Percentiles rank a stretch among this genome's conserved stretches.
Evolutionary conservation across 345 rosid genomes (phyloP).

Genomic region (Moringa oleifera): DNA sequence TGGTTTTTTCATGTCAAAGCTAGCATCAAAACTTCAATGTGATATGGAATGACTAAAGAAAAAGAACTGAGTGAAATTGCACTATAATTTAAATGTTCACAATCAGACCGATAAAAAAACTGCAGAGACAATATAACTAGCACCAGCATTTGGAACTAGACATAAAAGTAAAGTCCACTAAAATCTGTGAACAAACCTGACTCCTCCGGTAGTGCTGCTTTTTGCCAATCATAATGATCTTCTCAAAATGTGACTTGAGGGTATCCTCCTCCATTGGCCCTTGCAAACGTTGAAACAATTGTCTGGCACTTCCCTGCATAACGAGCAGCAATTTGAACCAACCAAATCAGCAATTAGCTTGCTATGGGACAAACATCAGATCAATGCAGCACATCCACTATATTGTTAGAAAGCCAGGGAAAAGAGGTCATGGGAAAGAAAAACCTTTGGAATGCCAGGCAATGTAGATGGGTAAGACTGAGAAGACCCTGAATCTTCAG

Average conservation of each 20-base stretch:
- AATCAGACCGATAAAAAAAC: too few species aligned
- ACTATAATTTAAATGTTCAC: too few species aligned
- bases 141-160: conserved; percentile 5
- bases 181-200: conserved; percentile 51
- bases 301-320: conserved; percentile 96
- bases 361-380: not conserved
- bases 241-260: conserved; percentile 94
- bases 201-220: conserved; percentile 50
- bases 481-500: conserved; percentile 97
- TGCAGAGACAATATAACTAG: not conserved
- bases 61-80: too few species aligned
- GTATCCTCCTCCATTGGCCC: conserved; percentile 97
- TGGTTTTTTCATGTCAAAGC: not conserved
- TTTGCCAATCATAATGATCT: conserved; percentile 75
- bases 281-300: conserved; percentile 92
- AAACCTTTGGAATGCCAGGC: conserved; percentile 98
- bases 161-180: conserved; percentile 1
- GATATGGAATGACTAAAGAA: not conserved
- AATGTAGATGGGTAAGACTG: conserved; percentile 98
- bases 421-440: not conserved
- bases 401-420: not conserved
- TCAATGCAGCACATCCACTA: conserved; percentile 7
- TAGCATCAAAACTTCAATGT: not conserved
- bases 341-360: conserved; percentile 16
- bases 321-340: conserved; percentile 22